Evolutionary conservation across 225 moss, liverwort and hornwort species (phyloP).

Genomic region (Thuidium tamariscinum): DNA sequence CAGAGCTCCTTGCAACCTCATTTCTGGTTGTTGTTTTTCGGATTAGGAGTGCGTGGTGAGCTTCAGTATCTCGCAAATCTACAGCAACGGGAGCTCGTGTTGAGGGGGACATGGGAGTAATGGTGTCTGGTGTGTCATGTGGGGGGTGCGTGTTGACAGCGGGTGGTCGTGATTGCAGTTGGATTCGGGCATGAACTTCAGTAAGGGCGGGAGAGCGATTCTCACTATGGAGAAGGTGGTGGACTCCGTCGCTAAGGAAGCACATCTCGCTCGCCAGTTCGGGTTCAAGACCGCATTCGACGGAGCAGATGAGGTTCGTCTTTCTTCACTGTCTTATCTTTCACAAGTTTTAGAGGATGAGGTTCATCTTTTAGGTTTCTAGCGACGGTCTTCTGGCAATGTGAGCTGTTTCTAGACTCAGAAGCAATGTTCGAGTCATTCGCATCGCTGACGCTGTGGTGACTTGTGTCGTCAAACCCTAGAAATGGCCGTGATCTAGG

Average conservation of each 20-base stretch:
- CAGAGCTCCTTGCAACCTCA: background rate
- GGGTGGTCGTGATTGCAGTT: slow-evolving; percentile 22
- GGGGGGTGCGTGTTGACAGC: background rate
- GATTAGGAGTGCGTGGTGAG: background rate
- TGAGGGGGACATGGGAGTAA: background rate
- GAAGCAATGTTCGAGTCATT: background rate
- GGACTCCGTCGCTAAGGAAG: slow-evolving; percentile 62
- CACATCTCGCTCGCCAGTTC: slow-evolving; percentile 57
- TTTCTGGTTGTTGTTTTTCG: background rate
- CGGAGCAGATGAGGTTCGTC: slow-evolving; percentile 79
- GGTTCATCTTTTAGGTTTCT: background rate
- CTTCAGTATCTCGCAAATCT: background rate
- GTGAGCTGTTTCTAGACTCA: background rate
- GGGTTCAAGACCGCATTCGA: slow-evolving; percentile 72
- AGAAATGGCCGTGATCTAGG: background rate
- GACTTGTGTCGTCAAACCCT: background rate
- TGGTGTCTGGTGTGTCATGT: background rate
- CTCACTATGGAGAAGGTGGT: slow-evolving; percentile 93
- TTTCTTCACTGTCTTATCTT: background rate
- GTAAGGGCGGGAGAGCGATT: slow-evolving; percentile 77
- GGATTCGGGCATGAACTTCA: slow-evolving; percentile 65
- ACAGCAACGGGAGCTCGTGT: background rate
- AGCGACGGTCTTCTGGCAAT: background rate
- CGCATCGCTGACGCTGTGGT: background rate
- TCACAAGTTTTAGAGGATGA: background rate